Percentiles rank a stretch among this genome's conserved stretches.
Evolutionary conservation across 192 early-diverging fungal genomes (phyloP).

Genomic region (Cetraspora pellucida): DNA sequence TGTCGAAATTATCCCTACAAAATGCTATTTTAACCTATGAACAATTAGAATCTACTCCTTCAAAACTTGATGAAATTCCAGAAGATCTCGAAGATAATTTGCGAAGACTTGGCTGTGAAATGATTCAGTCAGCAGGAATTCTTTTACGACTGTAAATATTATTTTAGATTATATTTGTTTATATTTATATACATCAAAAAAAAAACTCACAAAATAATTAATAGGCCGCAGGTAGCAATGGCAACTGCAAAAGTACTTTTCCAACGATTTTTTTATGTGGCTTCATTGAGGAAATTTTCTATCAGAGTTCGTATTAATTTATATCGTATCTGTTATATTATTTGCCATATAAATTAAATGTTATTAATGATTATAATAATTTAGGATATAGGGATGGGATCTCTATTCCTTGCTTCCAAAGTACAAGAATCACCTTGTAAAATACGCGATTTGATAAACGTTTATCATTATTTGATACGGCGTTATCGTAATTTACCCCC

Average conservation of each 20-base stretch:
- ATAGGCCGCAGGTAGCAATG: conserved; percentile 89
- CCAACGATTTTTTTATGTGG: conserved; percentile 88
- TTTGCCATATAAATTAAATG: not conserved
- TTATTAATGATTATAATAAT: not conserved
- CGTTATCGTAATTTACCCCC: conserved; percentile 51
- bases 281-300: conserved; percentile 71
- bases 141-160: conserved; percentile 68
- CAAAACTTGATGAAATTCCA: conserved; percentile 58
- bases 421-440: conserved; percentile 79
- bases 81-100: conserved; percentile 73
- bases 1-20: conserved; percentile 65
- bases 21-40: conserved; percentile 77
- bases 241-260: conserved; percentile 96
- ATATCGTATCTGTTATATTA: not conserved
- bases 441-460: conserved; percentile 83
- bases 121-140: conserved; percentile 84
- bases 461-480: conserved; percentile 72
- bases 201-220: conserved; percentile 1
- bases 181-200: conserved; percentile 12
- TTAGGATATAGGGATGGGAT: conserved; percentile 70
- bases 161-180: not conserved
- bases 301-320: conserved; percentile 54
- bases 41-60: conserved; percentile 71
- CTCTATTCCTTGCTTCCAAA: conserved; percentile 77
- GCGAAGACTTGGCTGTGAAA: conserved; percentile 74